Base-by-base conservation (phyloP, 495 filamentous ascomycete genomes). In the Talaromyces liani region DNA sequence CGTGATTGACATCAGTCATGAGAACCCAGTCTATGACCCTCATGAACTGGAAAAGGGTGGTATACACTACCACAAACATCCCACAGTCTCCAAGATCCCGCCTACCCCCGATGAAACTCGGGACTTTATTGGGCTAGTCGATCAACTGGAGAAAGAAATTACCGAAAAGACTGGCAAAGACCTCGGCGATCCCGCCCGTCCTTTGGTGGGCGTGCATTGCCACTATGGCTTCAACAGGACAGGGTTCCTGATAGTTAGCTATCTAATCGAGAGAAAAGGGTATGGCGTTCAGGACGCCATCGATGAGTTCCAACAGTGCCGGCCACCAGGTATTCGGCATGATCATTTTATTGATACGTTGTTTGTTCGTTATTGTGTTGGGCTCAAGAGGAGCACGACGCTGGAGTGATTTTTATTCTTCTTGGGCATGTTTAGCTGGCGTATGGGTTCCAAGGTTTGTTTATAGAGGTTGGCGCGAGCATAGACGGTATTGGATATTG, bases 191-290 rank as follows among this genome's bases (percentile, higher is more conserved):
- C 74, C 84, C 59, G 72, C 78, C n/a, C 80, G 79, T 6, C 79
- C 75, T 5, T 72, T 77, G 10, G 81, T 97, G 55, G 93, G 89
- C 12, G 91, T 96, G 1, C 93, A 98, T 71, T 97, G 93, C 69
- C 93, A 98, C 68, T 97, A 98, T 66, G 93, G 93, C 0, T 96
- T 91, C 77, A 96, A 96, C 69, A 84, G 92, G 36, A 96, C 92
- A 0, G 92, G 93, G 1, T 96, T 93, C 70, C 87, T 97, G 69
- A 86, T 98, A 36, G 87, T 88, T n/a, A 91, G 87, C 68, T 98
- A 98, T 67, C 75, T 97, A 6, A 89, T 98, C 58, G 93, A 98
- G 75, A 81, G 85, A 61, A 80, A 87, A 67, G 85, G 84, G 1
- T 96, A 82, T 70, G 77, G 75, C 57, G 83, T 96, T 14, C 84